A percentile compares a stretch with the other conserved stretches of the same genome.
phyloP scores from a whole-genome alignment of 768 basidiomycete genomes.

The Tulasnella sp. region DNA sequence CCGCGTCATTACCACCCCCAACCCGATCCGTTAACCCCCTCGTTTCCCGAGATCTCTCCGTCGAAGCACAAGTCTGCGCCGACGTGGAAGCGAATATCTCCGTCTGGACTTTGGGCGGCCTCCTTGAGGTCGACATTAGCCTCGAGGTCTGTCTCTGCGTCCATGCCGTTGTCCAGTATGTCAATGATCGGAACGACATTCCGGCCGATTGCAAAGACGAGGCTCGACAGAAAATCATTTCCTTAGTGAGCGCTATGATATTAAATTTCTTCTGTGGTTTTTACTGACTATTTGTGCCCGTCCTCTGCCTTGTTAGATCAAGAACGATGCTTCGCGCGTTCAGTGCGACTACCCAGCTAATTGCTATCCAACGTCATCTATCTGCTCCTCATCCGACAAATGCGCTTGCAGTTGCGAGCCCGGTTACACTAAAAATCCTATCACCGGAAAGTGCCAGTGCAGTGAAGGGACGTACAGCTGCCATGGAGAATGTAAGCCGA shows the following conservation, averaged over 20 bases:
- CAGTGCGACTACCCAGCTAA: background rate
- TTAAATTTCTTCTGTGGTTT: background rate
- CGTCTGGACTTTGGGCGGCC: background rate
- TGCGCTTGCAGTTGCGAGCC: background rate
- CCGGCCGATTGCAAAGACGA: background rate
- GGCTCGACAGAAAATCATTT: too few relatives aligned
- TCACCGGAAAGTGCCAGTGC: conserved; percentile 1
- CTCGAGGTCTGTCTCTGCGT: background rate
- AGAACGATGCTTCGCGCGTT: background rate
- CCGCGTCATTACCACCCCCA: background rate
- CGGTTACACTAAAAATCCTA: background rate
- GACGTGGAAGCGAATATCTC: background rate
- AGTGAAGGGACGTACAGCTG: conserved; percentile 10
- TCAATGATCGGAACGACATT: background rate
- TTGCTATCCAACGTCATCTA: background rate
- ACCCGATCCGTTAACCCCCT: background rate
- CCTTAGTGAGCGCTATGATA: background rate
- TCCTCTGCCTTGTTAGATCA: background rate
- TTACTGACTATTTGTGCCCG: background rate
- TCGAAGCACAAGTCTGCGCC: background rate
- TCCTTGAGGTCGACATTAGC: background rate
- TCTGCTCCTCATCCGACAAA: background rate
- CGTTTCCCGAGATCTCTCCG: background rate
- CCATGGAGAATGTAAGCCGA: conserved; percentile 14
- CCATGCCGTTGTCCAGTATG: background rate